phyloP scores from a whole-genome alignment of 2,329 filamentous ascomycete genomes.

The Camillea tinctor region DNA sequence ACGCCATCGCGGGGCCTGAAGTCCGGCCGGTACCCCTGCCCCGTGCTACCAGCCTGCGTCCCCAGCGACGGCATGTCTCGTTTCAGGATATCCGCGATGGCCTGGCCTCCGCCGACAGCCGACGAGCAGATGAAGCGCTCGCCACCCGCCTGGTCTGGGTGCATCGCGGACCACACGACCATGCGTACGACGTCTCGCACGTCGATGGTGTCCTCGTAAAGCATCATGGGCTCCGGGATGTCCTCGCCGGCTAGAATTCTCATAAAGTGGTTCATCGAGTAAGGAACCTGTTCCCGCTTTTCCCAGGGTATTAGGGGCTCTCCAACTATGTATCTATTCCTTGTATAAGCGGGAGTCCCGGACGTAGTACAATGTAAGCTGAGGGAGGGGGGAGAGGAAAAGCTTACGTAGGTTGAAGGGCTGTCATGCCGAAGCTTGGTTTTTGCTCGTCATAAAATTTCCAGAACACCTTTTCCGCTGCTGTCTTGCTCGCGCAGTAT shows the following conservation, averaged over 20 bases:
- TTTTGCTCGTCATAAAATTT: constrained; percentile 20
- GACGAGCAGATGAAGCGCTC: constrained; percentile 29
- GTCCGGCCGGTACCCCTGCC: constrained; percentile 23
- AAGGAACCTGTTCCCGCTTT: constrained; percentile 19
- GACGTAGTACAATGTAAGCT: constrained; percentile 1
- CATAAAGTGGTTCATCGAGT: constrained; percentile 21
- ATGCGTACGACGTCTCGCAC: constrained; percentile 30
- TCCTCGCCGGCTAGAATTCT: constrained; percentile 21
- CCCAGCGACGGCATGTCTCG: constrained; percentile 18
- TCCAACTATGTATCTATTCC: constrained; percentile 27
- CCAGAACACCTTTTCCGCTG: constrained; percentile 28
- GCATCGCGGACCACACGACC: constrained; percentile 24
- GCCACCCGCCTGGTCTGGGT: constrained; percentile 24
- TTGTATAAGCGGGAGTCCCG: not conserved
- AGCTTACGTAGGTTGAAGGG: constrained; percentile 27
- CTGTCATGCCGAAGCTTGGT: constrained; percentile 25
- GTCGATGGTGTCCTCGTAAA: constrained; percentile 25
- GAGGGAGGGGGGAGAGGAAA: too few relatives aligned
- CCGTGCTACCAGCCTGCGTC: constrained; percentile 17
- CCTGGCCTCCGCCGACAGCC: constrained; percentile 22
- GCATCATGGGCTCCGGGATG: constrained; percentile 20
- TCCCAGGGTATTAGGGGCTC: constrained; percentile 28
- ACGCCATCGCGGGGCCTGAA: constrained; percentile 14
- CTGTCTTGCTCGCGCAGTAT: constrained; percentile 29
- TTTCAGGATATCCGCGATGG: constrained; percentile 27